Evolutionary conservation across 805 yeast genomes (phyloP).

Genomic region (Candida dendrica): DNA sequence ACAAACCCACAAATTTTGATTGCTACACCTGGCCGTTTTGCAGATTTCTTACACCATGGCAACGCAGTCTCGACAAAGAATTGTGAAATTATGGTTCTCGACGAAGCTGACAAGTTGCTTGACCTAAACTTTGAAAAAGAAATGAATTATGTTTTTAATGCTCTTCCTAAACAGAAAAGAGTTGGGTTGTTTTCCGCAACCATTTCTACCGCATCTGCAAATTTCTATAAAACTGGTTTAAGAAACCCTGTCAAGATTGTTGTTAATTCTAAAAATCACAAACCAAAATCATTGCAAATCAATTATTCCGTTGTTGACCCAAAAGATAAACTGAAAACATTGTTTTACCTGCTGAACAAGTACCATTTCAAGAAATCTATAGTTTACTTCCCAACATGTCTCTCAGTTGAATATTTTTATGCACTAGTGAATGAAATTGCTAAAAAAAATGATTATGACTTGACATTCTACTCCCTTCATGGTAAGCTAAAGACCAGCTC

Average conservation of each 20-base stretch:
- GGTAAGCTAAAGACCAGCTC: slow-evolving; percentile 85
- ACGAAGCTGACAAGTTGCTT: slow-evolving; percentile 87
- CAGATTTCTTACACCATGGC: slow-evolving; percentile 58
- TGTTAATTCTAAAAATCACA: slow-evolving; percentile 50
- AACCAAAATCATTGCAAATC: slow-evolving; percentile 61
- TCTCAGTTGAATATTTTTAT: slow-evolving; percentile 73
- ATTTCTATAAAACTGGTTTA: slow-evolving; percentile 81
- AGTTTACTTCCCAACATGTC: slow-evolving; percentile 89
- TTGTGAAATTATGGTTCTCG: slow-evolving; percentile 71
- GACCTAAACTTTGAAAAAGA: slow-evolving; percentile 72
- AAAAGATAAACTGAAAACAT: slow-evolving; percentile 48
- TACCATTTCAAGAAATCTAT: slow-evolving; percentile 70
- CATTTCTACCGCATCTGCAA: slow-evolving; percentile 70
- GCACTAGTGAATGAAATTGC: slow-evolving; percentile 39
- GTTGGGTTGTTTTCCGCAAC: slow-evolving; percentile 95
- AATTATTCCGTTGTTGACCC: slow-evolving; percentile 56
- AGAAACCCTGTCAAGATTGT: slow-evolving; percentile 85
- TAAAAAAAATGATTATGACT: slow-evolving; percentile 18
- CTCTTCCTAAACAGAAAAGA: slow-evolving; percentile 84
- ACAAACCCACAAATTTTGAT: slow-evolving; percentile 66
- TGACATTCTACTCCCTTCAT: slow-evolving; percentile 67
- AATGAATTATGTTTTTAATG: slow-evolving; percentile 55
- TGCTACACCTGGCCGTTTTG: slow-evolving; percentile 87
- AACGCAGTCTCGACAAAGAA: slow-evolving; percentile 50
- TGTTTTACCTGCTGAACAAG: slow-evolving; percentile 46